These are phyloP conservation scores for Lolium multiflorum DNA, from an alignment of 176 grass and related monocot genomes.

Conservation along the genomic window DNA sequence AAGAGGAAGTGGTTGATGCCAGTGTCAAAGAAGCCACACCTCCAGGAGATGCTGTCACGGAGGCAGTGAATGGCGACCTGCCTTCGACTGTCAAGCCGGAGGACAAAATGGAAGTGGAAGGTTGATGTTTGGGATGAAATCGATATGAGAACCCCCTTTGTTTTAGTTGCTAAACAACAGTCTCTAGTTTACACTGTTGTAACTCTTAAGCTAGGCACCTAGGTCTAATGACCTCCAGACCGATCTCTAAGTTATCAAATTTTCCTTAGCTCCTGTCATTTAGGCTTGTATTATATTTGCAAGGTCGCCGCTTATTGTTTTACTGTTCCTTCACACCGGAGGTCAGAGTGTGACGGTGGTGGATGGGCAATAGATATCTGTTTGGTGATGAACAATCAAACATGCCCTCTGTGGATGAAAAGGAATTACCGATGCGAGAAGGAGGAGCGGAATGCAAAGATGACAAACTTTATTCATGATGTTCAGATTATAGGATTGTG, in stretches of 20 bases:
- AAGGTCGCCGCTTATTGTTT: neutral
- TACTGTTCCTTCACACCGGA: neutral
- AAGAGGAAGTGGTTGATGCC: conserved; percentile 38
- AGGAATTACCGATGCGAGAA: too few species aligned
- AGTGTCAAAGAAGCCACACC: conserved; percentile 2
- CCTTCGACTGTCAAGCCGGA: neutral
- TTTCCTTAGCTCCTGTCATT: neutral
- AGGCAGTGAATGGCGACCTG: neutral
- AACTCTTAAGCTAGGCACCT: neutral
- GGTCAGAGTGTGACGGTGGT: neutral
- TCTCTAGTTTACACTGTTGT: neutral
- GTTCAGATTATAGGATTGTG: neutral
- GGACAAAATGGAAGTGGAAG: conserved; percentile 44
- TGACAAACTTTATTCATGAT: neutral
- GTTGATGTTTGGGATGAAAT: conserved; percentile 19
- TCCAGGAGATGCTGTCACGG: neutral
- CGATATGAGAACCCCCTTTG: neutral
- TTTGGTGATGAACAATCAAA: neutral
- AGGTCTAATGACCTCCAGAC: conserved; percentile 2
- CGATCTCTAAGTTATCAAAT: neutral
- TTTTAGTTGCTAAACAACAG: conserved; percentile 3
- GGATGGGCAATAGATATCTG: neutral
- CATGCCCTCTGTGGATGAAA: neutral
- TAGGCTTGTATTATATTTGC: neutral
- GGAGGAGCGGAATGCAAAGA: neutral